A percentile compares a stretch with the other conserved stretches of the same genome.
phyloP scores from a whole-genome alignment of 164 flowering plant species.

The Chloranthus sessilifolius region DNA sequence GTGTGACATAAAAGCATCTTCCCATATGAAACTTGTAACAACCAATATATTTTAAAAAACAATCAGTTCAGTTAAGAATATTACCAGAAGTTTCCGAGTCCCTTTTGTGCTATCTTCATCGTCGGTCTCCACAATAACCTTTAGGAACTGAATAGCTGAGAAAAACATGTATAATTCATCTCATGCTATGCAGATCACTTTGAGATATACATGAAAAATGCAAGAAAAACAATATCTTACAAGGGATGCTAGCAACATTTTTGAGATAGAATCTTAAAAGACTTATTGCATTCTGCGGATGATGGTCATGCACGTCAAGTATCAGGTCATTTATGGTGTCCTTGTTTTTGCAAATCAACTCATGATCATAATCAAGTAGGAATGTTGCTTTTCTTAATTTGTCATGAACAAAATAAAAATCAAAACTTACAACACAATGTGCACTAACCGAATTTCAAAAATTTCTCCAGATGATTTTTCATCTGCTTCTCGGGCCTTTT shows the following conservation, averaged over 20 bases:
- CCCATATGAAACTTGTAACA: no score
- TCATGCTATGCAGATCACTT: slow-evolving; percentile 6
- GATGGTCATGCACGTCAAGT: slow-evolving; percentile 45
- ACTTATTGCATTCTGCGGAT: slow-evolving; percentile 45
- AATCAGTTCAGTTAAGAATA: slow-evolving; percentile 6
- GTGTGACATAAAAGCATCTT: no score
- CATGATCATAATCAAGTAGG: background rate
- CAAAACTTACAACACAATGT: background rate
- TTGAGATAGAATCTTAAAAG: slow-evolving; percentile 48
- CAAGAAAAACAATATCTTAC: slow-evolving; percentile 20
- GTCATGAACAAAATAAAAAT: background rate
- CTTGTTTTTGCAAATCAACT: no score
- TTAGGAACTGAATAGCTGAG: slow-evolving; percentile 47
- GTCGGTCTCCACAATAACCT: slow-evolving; percentile 40
- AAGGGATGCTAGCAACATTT: slow-evolving; percentile 41
- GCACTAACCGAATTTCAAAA: slow-evolving; percentile 43
- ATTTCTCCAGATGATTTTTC: slow-evolving; percentile 44
- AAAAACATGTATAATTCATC: slow-evolving; percentile 8
- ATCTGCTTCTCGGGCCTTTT: slow-evolving; percentile 64
- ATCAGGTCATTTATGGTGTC: slow-evolving; percentile 26
- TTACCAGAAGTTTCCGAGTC: slow-evolving; percentile 53
- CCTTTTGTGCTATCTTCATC: slow-evolving; percentile 40
- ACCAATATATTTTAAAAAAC: no score
- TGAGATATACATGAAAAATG: background rate
- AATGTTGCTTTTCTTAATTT: no score